Conservation (phyloP, 1,139 yeast genomes). For the Pichia sp. region DNA sequence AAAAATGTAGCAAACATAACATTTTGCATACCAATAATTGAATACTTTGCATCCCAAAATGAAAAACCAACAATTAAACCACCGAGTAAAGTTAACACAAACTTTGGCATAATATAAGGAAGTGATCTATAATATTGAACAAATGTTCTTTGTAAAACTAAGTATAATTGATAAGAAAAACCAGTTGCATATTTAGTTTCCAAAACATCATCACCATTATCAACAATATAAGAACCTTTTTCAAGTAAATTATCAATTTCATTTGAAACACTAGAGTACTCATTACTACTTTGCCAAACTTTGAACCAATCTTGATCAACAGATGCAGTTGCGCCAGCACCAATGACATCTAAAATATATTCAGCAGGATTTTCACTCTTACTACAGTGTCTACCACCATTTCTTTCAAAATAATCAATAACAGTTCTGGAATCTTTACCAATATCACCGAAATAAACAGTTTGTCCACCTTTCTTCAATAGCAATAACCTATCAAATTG, state of each 20-base stretch:
- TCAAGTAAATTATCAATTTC: slow-evolving; percentile 23
- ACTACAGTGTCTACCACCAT: slow-evolving; percentile 47
- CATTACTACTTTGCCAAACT: background rate
- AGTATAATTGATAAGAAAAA: slow-evolving; percentile 33
- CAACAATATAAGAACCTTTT: slow-evolving; percentile 26
- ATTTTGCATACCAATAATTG: slow-evolving; percentile 46
- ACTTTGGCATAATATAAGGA: slow-evolving; percentile 39
- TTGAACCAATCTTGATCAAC: slow-evolving; percentile 20
- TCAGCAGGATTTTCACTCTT: slow-evolving; percentile 46
- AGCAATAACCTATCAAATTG: slow-evolving; percentile 39
- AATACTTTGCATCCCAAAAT: slow-evolving; percentile 42
- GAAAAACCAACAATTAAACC: slow-evolving; percentile 50
- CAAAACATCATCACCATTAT: slow-evolving; percentile 30
- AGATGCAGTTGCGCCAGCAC: slow-evolving; percentile 49
- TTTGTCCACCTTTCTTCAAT: slow-evolving; percentile 43
- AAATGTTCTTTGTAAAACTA: slow-evolving; percentile 36
- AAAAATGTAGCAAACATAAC: slow-evolving; percentile 46
- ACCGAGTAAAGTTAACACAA: slow-evolving; percentile 29
- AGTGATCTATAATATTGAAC: slow-evolving; percentile 44
- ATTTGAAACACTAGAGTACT: slow-evolving; percentile 5
- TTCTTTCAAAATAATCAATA: slow-evolving; percentile 43
- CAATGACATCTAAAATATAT: slow-evolving; percentile 48
- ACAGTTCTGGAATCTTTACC: slow-evolving; percentile 42
- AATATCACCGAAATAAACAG: slow-evolving; percentile 53
- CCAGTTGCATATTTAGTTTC: slow-evolving; percentile 31